Percentiles rank a stretch among this genome's conserved stretches.
Evolutionary conservation across 2,329 filamentous ascomycete genomes (phyloP).

Genomic region (Fusarium sp.): DNA sequence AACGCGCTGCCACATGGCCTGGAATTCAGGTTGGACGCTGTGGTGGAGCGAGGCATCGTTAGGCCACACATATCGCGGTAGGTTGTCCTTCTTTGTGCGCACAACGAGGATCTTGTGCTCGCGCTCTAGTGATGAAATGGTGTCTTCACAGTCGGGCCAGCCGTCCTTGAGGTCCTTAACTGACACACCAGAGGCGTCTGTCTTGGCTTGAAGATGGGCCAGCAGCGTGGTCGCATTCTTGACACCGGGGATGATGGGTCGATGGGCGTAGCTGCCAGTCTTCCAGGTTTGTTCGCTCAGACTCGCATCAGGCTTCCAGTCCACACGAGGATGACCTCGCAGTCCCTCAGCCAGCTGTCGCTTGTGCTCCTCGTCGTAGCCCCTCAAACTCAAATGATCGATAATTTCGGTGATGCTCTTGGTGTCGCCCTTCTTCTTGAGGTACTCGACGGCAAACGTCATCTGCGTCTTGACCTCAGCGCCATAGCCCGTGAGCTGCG

Average conservation of each 20-base stretch:
- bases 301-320: conserved; percentile 69
- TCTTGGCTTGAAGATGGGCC: conserved; percentile 84
- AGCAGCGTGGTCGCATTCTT: conserved; percentile 83
- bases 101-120: conserved; percentile 88
- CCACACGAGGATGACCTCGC: conserved; percentile 73
- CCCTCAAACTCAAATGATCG: conserved; percentile 81
- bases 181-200: conserved; percentile 83
- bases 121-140: conserved; percentile 82
- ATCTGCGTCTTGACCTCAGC: conserved; percentile 89
- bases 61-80: conserved; percentile 88
- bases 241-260: conserved; percentile 85
- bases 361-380: conserved; percentile 73
- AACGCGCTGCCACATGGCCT: conserved; percentile 85
- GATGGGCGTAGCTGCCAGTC: conserved; percentile 84
- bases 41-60: conserved; percentile 86
- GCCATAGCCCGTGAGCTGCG: conserved; percentile 81
- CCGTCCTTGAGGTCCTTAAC: conserved; percentile 97
- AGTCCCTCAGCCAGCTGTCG: conserved; percentile 78
- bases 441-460: conserved; percentile 86
- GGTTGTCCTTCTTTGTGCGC: conserved; percentile 92
- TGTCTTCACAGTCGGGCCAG: conserved; percentile 87
- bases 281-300: conserved; percentile 78
- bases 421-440: conserved; percentile 79
- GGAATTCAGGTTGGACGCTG: conserved; percentile 85
- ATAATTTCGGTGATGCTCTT: conserved; percentile 84